Percentiles rank a stretch among this genome's conserved stretches.
These are phyloP conservation scores for Microsporum canis DNA, from an alignment of 2,329 filamentous ascomycete species.

Conservation along the genomic window DNA sequence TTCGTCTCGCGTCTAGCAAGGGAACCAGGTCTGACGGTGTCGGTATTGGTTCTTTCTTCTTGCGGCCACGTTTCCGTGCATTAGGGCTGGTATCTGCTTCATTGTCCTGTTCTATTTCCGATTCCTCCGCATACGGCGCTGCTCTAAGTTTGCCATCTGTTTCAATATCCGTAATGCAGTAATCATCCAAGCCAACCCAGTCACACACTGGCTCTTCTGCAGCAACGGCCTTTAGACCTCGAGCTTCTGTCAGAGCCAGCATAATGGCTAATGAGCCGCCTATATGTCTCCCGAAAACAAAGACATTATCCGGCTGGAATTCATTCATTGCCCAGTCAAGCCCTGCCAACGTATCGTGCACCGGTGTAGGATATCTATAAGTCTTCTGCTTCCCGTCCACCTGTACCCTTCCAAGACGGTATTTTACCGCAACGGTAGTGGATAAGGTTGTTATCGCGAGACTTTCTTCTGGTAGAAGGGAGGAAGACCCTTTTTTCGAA, in stretches of 20 bases:
- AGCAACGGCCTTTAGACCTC: slow-evolving; percentile 24
- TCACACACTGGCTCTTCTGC: slow-evolving; percentile 29
- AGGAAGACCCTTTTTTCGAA: neutral
- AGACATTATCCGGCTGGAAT: slow-evolving; percentile 23
- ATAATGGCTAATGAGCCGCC: slow-evolving; percentile 34
- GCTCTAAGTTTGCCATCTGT: neutral
- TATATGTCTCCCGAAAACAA: slow-evolving; percentile 26
- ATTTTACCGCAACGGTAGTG: slow-evolving; percentile 32
- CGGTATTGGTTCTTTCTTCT: slow-evolving; percentile 12
- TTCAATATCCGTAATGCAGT: slow-evolving; percentile 19
- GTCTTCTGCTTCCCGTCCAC: neutral
- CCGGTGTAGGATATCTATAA: slow-evolving; percentile 27
- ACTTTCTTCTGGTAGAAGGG: slow-evolving; percentile 17
- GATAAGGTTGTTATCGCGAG: slow-evolving; percentile 25
- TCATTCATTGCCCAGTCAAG: slow-evolving; percentile 30
- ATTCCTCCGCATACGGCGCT: neutral
- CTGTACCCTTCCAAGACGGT: slow-evolving; percentile 24
- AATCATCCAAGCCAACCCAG: slow-evolving; percentile 33
- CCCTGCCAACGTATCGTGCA: slow-evolving; percentile 30
- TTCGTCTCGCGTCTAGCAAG: slow-evolving; percentile 26
- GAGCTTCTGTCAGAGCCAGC: slow-evolving; percentile 33
- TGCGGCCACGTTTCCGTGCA: slow-evolving; percentile 10
- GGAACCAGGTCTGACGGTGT: slow-evolving; percentile 26
- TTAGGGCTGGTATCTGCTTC: neutral
- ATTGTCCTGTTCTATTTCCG: neutral